These are phyloP conservation scores for Pseudocercospora pini-densiflorae DNA, from an alignment of 2,329 filamentous ascomycete genomes.

Conservation along the genomic window DNA sequence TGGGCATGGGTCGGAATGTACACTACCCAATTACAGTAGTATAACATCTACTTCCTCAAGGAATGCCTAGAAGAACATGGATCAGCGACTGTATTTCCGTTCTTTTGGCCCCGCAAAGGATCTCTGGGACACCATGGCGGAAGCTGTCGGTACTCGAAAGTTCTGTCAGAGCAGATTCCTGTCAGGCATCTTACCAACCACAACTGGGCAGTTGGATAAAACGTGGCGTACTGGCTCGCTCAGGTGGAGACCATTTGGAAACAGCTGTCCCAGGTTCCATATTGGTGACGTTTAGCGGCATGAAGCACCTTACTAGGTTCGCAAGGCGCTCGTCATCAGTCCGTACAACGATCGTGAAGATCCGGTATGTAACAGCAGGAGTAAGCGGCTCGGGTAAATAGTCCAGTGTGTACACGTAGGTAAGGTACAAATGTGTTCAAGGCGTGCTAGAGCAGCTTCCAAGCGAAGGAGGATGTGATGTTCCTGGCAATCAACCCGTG, in stretches of 20 bases:
- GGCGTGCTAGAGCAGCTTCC: not conserved
- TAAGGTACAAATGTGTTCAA: not conserved
- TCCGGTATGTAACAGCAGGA: not conserved
- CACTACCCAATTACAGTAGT: not conserved
- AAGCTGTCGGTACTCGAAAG: constrained; percentile 1
- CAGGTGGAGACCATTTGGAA: constrained; percentile 17
- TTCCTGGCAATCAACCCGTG: constrained; percentile 16
- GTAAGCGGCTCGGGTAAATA: not conserved
- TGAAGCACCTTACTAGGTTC: constrained; percentile 7
- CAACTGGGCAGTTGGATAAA: not conserved
- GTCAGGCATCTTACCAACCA: not conserved
- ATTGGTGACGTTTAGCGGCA: constrained; percentile 25
- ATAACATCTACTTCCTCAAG: not conserved
- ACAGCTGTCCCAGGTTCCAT: constrained; percentile 11
- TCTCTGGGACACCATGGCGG: not conserved
- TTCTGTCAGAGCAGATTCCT: not conserved
- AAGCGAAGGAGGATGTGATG: constrained; percentile 9
- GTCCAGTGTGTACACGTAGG: not conserved
- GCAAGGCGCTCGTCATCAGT: constrained; percentile 10
- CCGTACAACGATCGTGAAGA: constrained; percentile 5
- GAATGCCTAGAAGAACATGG: not conserved
- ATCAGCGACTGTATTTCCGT: not conserved
- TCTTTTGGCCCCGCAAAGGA: not conserved
- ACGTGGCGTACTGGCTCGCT: constrained; percentile 12
- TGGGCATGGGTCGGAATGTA: not conserved